These are phyloP conservation scores for Diaporthe ampelina DNA, from an alignment of 2,329 filamentous ascomycete genomes.

Conservation along the genomic window DNA sequence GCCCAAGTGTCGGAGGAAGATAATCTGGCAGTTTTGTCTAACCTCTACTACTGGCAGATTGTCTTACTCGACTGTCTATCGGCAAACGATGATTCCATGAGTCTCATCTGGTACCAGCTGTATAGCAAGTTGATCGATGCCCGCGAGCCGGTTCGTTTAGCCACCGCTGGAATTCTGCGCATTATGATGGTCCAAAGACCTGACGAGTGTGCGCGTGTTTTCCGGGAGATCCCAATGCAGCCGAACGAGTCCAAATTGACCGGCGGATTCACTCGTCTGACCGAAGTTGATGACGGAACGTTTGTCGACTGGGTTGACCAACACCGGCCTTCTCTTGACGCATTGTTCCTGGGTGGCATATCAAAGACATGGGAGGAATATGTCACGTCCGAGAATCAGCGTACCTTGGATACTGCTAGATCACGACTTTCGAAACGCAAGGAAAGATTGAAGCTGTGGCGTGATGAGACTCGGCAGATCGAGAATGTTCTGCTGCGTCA, in stretches of 20 bases:
- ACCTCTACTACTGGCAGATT: constrained; percentile 95
- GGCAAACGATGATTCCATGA: constrained; percentile 84
- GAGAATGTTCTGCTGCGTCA: constrained; percentile 85
- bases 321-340: constrained; percentile 82
- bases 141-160: constrained; percentile 75
- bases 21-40: constrained; percentile 81
- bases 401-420: constrained; percentile 81
- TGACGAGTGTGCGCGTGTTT: constrained; percentile 80
- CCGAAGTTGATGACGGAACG: constrained; percentile 88
- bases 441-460: constrained; percentile 87
- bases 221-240: constrained; percentile 80
- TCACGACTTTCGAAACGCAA: constrained; percentile 80
- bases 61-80: constrained; percentile 86
- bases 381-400: constrained; percentile 84
- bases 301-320: constrained; percentile 92
- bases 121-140: constrained; percentile 88
- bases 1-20: constrained; percentile 71
- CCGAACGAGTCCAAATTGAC: constrained; percentile 68
- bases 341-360: constrained; percentile 84
- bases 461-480: constrained; percentile 74
- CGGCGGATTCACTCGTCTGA: constrained; percentile 84
- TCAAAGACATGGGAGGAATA: constrained; percentile 91
- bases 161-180: constrained; percentile 89
- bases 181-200: constrained; percentile 95
- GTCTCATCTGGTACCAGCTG: constrained; percentile 91